A percentile compares a stretch with the other conserved stretches of the same genome.
Conservation (phyloP, 345 rosid species). For the Populus tremula region DNA sequence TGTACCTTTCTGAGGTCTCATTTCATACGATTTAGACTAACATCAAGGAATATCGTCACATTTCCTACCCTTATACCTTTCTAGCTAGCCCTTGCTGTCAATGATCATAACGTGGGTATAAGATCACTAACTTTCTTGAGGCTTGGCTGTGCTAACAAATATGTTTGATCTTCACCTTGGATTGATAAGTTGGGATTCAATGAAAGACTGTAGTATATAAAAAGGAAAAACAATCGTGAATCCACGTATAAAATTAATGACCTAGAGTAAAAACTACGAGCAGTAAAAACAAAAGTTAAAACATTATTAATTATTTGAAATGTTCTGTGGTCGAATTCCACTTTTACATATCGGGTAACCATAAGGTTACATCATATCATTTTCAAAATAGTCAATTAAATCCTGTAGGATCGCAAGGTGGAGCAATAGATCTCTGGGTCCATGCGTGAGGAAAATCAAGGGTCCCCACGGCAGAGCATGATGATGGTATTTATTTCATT, state of each 20-base stretch:
- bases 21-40: background rate
- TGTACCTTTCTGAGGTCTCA: background rate
- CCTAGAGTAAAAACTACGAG: background rate
- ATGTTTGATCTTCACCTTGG: background rate
- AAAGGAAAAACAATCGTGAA: too few species aligned
- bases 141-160: background rate
- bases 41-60: background rate
- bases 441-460: slow-evolving; percentile 2
- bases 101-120: background rate
- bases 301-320: background rate
- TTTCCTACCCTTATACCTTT: background rate
- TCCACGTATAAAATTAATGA: too few species aligned
- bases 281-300: background rate
- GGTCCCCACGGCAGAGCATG: slow-evolving; percentile 13
- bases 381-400: background rate
- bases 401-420: background rate
- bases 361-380: background rate
- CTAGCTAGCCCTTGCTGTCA: background rate
- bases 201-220: too few species aligned
- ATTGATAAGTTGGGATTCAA: background rate
- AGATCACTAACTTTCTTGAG: background rate
- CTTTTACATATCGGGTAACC: background rate
- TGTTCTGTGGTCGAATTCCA: background rate
- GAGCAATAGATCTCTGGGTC: background rate
- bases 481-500: background rate